Base-by-base conservation (phyloP, 2,329 filamentous ascomycete species). In the Elsinoe fawcettii region DNA sequence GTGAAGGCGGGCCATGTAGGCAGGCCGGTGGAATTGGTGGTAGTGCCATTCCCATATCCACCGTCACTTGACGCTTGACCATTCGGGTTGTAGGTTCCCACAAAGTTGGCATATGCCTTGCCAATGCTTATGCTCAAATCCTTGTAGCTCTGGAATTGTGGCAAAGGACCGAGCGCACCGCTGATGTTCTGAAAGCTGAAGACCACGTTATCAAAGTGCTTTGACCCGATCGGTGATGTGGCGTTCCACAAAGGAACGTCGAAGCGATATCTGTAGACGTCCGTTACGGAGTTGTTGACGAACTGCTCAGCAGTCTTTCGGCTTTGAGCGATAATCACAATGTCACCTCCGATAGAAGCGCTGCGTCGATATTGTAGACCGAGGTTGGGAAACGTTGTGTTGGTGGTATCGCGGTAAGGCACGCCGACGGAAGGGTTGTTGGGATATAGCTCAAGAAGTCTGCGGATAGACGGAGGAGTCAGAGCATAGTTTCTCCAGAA, bases 181-280 rank as follows among this genome's bases (percentile, higher is more conserved):
- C 71, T 72, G 46, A 78, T 76, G 57, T 79, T 79, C 63, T 79
- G 75, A 63, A 80, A 79, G 60, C 71, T 75, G 63, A 75, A 79
- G 1, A 75, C 75, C 0, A 77, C 76, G 51, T 79, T 78, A 62
- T 71, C 70, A 55, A 78, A 78, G 60, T 80, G 77, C 57, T 71
- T 71, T 16, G 74, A 71, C 1, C 74, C 75, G 6, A 71, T 70
- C 59, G 72, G 71, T 12, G 69, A 68, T 2, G 63, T 62, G 5
- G 71, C 69, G 59, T 74, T 71, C 68, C 74, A 77, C 20, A 70
- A 66, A n/a, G 69, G 66, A 57, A 76, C 75, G 61, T 79, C 76
- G 57, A 79, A 79, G 1, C 76, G 74, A 65, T 79, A 80, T 59
- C 73, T 76, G 60, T 73, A 79, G 0, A 77, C 74, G 3, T 68